Base-by-base conservation (phyloP, 805 yeast species). In the Kluyveromyces aestuarii region DNA sequence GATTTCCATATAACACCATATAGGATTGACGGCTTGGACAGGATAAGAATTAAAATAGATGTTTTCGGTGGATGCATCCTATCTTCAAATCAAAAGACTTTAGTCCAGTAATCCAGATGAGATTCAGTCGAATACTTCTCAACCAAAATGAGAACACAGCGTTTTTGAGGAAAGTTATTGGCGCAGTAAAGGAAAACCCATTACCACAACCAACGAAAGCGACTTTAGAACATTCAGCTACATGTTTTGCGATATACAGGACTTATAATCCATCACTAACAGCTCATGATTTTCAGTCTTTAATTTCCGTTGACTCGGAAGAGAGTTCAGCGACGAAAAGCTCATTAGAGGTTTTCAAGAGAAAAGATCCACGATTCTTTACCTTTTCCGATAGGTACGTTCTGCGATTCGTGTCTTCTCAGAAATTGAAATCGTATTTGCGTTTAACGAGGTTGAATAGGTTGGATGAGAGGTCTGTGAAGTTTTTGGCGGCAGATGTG, bases 311-410 rank as follows among this genome's bases (percentile, higher is more conserved):
- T n/a, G 40, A 37, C 27, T 45, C 46, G 40, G 49, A 42, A 6
- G 27, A 43, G 18, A 8, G 10, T 8, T 14, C n/a, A 14, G 21
- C 6, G 6, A n/a, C 33, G 8, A 43, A 8, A 38, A 17, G 16
- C 8, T 43, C 45, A 8, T 57, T 59, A 25, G 48, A 49, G 19
- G 48, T 61, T 17, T 42, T 61, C 14, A 57, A 56, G 41, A 48
- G 48, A 10, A 55, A 67, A 44, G 65, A 64, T 40, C 64, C 64
- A 6, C 53, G 53, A 43, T 62, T 52, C 46, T 62, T 64, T 45
- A 61, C 60, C 46, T 64, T 64, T 44, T 52, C 50, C 25, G 64
- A 63, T 48, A 48, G 55, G 25, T 64, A 63, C 40, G 50, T 51
- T 14, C 50, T 64, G 14, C 19, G 56, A 13, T 64, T 64, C 46